Evolutionary conservation across 202 grass and related monocot genomes (phyloP), one percentile per base, ranked within the genome.

Genomic region (Setaria viridis): DNA sequence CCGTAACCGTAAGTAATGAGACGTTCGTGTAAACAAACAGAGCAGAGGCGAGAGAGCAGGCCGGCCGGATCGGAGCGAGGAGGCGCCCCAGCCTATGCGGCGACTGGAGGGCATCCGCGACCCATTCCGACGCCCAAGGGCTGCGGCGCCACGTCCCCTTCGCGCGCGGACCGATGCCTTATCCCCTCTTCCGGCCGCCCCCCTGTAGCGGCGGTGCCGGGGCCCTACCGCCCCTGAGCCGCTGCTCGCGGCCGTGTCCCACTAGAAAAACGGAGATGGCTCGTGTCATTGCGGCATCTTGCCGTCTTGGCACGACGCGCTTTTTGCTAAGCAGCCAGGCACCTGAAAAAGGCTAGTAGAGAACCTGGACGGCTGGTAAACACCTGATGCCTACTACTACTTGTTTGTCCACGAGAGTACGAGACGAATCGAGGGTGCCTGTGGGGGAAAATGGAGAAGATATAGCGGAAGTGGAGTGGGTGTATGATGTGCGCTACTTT

Each of bases 111-210:
- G 91, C 69, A 71, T 70, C 67, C 60, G 59, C 72, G 54, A 12
- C 91, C 78, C 85, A 37, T 74, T 17, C 25, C 76, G 3, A 47
- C 67, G 70, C 41, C 79, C 41, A 92, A 89, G 63, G 90, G 84
- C 0, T 75, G 80, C 21, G 56, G 55, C 20, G 79, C 64, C 43
- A n/a, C 62, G 60, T 60, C 54, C 65, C 74, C 30, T 46, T 47
- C 65, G 7, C 78, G 16, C 70, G 37, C 48, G 21, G 47, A 46
- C 14, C 72, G 37, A 59, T 47, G 69, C 39, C 39, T 47, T n/a
- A 8, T 7, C 30, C 11, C 46, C 9, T 20, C 19, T 56, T 12
- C 48, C 12, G 10, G 56, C 55, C 11, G 9, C 11, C 17, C 43
- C 32, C 17, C 17, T 29, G 33, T 34, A 5, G 7, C 32, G 37